Evolutionary conservation across 2,329 filamentous ascomycete genomes (phyloP), one percentile per base, ranked within the genome.

Genomic region (Teratosphaeria pseudoeucalypti): DNA sequence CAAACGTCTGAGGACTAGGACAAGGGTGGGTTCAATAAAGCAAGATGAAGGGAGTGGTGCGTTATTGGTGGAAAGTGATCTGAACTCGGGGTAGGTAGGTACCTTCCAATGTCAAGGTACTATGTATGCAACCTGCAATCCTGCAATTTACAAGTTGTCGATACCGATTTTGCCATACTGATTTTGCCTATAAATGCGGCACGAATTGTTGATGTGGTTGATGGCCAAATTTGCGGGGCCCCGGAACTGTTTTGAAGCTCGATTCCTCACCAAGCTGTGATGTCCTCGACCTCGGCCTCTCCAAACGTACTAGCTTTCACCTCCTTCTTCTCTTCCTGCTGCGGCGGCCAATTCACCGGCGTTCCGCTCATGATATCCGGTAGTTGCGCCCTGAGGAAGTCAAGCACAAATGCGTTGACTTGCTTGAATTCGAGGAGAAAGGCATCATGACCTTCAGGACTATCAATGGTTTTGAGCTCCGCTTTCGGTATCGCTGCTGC

Each of bases 341-440:
- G 62, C 27, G 57, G 78, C 89, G 65, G 68, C 66, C 61, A 79
- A 77, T 67, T 68, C 61, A 71, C 73, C 62, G 71, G 78, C 64
- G 63, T 76, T 64, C 63, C 78, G 72, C 59, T 77, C 92, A 97
- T 96, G 64, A 99, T 92, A 65, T 96, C 89, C 0, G 91, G 90
- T 34, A 99, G 74, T 2, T 88, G 85, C 67, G 92, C 85, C 60
- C 86, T 82, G 73, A 99, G 79, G 71, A 99, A 99, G 2, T 83
- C 83, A 19, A 96, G 76, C 56, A 96, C 85, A 71, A 96, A 90
- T 34, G 79, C 81, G 75, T 99, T 99, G 61, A 97, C 94, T 76
- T 97, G 92, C 77, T 96, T 90, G 70, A 99, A 99, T 74, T 99
- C 92, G 58, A 99, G 77, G 68, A 99, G 75, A 74, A 99, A 99